These are phyloP conservation scores for Entophlyctis luteolus DNA, from an alignment of 192 early-diverging fungal genomes.

Conservation along the genomic window DNA sequence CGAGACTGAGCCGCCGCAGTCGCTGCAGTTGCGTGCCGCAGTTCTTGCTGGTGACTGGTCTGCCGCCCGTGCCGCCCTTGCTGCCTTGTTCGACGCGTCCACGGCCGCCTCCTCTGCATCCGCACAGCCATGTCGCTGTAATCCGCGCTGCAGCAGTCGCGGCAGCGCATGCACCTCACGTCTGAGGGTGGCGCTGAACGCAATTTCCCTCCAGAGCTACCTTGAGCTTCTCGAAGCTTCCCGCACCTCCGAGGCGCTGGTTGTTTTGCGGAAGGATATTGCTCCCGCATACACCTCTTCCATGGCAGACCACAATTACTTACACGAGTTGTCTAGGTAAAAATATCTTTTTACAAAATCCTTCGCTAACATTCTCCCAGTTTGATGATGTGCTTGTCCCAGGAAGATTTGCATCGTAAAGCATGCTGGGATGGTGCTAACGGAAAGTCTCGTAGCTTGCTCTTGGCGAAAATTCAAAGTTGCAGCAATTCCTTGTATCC, in stretches of 20 bases:
- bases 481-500: constrained; percentile 11
- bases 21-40: constrained; percentile 64
- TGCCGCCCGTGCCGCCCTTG: constrained; percentile 57
- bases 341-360: not conserved
- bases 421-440: constrained; percentile 78
- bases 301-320: constrained; percentile 62
- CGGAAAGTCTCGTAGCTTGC: constrained; percentile 61
- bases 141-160: constrained; percentile 3
- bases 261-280: constrained; percentile 76
- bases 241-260: constrained; percentile 67
- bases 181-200: not conserved
- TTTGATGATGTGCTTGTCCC: constrained; percentile 64
- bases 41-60: constrained; percentile 79
- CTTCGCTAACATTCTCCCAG: constrained; percentile 31
- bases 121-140: not conserved
- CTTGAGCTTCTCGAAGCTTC: constrained; percentile 76
- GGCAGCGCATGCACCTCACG: not conserved
- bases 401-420: constrained; percentile 62
- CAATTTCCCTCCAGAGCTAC: constrained; percentile 68
- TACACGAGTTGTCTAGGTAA: constrained; percentile 78
- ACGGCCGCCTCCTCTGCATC: not conserved
- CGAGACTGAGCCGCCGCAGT: constrained; percentile 70
- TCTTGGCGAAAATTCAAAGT: constrained; percentile 68
- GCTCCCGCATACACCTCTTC: constrained; percentile 62
- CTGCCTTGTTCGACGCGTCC: constrained; percentile 32